Base-by-base conservation (phyloP, 331 rosid genomes). In the Telfairia occidentalis region DNA sequence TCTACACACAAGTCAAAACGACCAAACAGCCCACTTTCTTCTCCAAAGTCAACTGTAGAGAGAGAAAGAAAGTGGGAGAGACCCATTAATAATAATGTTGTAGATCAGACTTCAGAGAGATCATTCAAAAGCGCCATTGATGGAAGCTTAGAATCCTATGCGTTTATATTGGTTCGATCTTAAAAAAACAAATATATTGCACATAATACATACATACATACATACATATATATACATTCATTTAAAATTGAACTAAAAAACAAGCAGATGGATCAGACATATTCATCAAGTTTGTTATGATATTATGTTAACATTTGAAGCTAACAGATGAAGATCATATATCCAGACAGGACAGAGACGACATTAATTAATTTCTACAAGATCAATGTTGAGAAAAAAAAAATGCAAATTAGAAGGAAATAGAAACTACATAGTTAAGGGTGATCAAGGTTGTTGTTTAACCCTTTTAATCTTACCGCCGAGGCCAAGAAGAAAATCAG, bases 391-490 rank as follows among this genome's bases (percentile, higher is more conserved):
- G 11, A 69, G 7, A 43, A 2, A 54, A 42, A 43, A 43, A 69
- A 43, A 3, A 32, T 2, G 2, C 40, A 11, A 55, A 11, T 16
- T 8, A 18, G 12, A 6, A 43, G 6, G 23, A 66, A 3, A 34
- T 7, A 61, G 9, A 32, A 34, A 34, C 10, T 15, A 45, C 58
- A 40, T 38, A 40, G 32, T 63, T 8, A 19, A 19, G 50, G 9
- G 4, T 50, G 8, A 66, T 19, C 15, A 9, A 28, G 32, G 63
- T 24, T 58, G 11, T 60, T 60, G 42, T 28, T 70, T 77, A 30
- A 72, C 60, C 78, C 82, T 86, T 79, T 81, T 77, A 61, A 77
- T 77, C 82, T 72, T 83, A 53, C 78, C 79, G 2, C 76, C 84
- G 16, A 81, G 84, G 78, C 85, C 88, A 50, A 65, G 76, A 57